Evolutionary conservation across 2,329 filamentous ascomycete species (phyloP).

Genomic region (Monilinia vaccinii-corymbosi): DNA sequence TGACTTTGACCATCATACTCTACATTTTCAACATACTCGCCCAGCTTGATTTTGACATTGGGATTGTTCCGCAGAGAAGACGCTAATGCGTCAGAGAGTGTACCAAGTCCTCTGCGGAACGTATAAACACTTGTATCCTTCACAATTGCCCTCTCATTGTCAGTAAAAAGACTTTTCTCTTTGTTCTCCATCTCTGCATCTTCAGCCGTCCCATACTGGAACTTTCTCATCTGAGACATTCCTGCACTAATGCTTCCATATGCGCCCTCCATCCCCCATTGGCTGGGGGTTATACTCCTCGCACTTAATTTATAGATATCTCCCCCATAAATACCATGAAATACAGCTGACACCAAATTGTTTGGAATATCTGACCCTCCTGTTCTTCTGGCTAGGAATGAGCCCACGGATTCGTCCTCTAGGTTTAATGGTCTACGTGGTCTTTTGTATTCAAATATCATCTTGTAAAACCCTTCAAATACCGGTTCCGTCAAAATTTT

Average conservation of each 20-base stretch:
- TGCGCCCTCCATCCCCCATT: slow-evolving; percentile 19
- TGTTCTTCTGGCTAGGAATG: slow-evolving; percentile 50
- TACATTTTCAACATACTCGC: slow-evolving; percentile 40
- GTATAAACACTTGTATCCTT: slow-evolving; percentile 32
- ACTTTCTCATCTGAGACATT: neutral
- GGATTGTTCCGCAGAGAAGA: slow-evolving; percentile 38
- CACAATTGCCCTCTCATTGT: slow-evolving; percentile 10
- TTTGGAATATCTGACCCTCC: slow-evolving; percentile 48
- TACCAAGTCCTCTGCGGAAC: slow-evolving; percentile 52
- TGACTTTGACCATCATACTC: slow-evolving; percentile 31
- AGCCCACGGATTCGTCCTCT: slow-evolving; percentile 62
- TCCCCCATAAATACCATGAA: slow-evolving; percentile 90
- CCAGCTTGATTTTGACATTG: slow-evolving; percentile 52
- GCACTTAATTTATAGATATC: slow-evolving; percentile 75
- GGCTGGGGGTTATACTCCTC: slow-evolving; percentile 42
- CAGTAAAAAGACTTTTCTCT: neutral
- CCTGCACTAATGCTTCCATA: slow-evolving; percentile 15
- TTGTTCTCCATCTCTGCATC: neutral
- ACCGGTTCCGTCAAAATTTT: slow-evolving; percentile 44
- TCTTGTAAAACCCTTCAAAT: slow-evolving; percentile 36
- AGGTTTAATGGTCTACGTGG: slow-evolving; percentile 30
- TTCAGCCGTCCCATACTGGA: neutral
- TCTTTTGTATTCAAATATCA: slow-evolving; percentile 26
- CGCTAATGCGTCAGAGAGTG: slow-evolving; percentile 47
- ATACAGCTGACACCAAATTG: slow-evolving; percentile 64